Conservation (phyloP, 2,329 filamentous ascomycete genomes). For the Monosporascus cannonballus region DNA sequence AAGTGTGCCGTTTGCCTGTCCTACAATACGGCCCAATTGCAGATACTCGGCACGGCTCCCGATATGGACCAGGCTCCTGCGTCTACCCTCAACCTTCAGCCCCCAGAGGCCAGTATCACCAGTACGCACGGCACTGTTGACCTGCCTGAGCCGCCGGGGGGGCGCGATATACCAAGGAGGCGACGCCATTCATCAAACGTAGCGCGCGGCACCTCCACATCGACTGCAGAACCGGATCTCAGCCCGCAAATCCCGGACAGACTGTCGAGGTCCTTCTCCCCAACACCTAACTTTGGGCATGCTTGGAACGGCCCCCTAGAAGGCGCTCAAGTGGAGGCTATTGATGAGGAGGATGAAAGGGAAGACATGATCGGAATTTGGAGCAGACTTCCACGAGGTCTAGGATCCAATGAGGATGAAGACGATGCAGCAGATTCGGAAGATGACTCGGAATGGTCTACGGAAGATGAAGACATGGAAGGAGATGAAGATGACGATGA, state of each 20-base stretch:
- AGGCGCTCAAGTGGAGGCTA: slow-evolving; percentile 16
- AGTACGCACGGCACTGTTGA: slow-evolving; percentile 7
- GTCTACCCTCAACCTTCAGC: slow-evolving; percentile 11
- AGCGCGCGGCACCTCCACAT: slow-evolving; percentile 7
- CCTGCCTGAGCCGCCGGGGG: slow-evolving; percentile 6
- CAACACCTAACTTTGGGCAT: slow-evolving; percentile 21
- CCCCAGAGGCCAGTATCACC: slow-evolving; percentile 9
- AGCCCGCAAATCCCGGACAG: slow-evolving; percentile 29
- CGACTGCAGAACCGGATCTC: slow-evolving; percentile 8
- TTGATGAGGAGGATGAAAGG: slow-evolving; percentile 40
- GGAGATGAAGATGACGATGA: slow-evolving; percentile 41
- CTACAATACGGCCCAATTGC: slow-evolving; percentile 63
- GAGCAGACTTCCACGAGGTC: slow-evolving; percentile 38
- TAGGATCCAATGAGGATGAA: slow-evolving; percentile 28
- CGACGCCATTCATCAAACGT: slow-evolving; percentile 28
- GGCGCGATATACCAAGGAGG: slow-evolving; percentile 19
- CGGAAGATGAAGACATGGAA: slow-evolving; percentile 39
- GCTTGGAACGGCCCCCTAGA: slow-evolving; percentile 15
- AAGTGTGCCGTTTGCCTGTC: slow-evolving; percentile 74
- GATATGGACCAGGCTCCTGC: slow-evolving; percentile 13
- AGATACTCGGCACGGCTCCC: slow-evolving; percentile 44
- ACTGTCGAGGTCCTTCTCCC: slow-evolving; percentile 40
- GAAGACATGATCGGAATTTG: slow-evolving; percentile 55
- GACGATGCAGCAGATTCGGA: slow-evolving; percentile 16
- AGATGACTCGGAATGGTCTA: slow-evolving; percentile 21